Percentiles rank a stretch among this genome's conserved stretches.
Evolutionary conservation across 108 stramenopile genomes (phyloP).

Genomic region (Fistulifera pelliculosa): DNA sequence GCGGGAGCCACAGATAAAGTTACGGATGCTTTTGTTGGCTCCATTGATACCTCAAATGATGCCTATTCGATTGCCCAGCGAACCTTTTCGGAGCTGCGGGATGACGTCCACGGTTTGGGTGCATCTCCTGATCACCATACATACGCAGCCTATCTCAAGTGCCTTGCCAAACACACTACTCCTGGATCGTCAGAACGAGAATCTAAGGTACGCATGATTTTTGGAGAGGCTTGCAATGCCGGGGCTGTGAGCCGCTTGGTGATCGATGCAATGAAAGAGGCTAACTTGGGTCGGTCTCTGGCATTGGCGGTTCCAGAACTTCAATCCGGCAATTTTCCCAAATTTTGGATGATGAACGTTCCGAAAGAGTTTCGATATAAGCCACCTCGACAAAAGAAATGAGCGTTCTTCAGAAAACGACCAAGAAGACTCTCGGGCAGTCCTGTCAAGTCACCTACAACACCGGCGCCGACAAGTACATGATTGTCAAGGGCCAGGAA

Average conservation of each 20-base stretch:
- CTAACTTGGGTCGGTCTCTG: background rate
- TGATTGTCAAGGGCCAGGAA: too few relatives aligned
- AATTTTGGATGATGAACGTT: too few relatives aligned
- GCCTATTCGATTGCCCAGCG: slow-evolving; percentile 31
- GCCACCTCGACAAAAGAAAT: too few relatives aligned
- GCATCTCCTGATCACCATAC: slow-evolving; percentile 29
- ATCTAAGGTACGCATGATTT: slow-evolving; percentile 22
- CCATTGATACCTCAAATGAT: slow-evolving; percentile 6
- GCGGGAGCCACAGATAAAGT: too few relatives aligned
- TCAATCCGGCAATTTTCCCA: too few relatives aligned
- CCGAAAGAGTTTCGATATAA: too few relatives aligned
- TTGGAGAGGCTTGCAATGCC: slow-evolving; percentile 28
- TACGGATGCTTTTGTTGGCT: slow-evolving; percentile 2
- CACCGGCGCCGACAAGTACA: too few relatives aligned
- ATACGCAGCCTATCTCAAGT: slow-evolving; percentile 29
- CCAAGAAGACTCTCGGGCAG: too few relatives aligned
- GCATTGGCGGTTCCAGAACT: too few relatives aligned
- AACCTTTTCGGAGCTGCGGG: slow-evolving; percentile 24
- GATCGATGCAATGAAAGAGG: background rate
- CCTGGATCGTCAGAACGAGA: slow-evolving; percentile 31
- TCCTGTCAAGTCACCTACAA: too few relatives aligned
- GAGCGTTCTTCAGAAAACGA: too few relatives aligned
- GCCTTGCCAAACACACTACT: slow-evolving; percentile 16
- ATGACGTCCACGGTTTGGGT: slow-evolving; percentile 22
- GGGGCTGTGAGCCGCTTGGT: slow-evolving; percentile 35